Percentiles rank a stretch among this genome's conserved stretches.
Conservation (phyloP, 2,329 filamentous ascomycete genomes). For the Penicillium occitanis region DNA sequence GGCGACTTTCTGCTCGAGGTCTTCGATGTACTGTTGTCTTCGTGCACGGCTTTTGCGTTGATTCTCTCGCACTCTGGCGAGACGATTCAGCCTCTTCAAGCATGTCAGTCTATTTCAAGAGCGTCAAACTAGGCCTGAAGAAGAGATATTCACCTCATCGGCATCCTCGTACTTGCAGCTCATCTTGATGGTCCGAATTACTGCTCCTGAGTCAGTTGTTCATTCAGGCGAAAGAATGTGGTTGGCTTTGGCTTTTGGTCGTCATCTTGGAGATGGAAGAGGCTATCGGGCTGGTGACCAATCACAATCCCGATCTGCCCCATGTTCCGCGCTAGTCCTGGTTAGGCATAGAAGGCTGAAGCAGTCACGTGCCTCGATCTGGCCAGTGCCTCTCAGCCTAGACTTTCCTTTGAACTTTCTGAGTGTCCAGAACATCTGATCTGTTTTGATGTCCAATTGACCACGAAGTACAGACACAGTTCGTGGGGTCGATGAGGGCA, state of each 20-base stretch:
- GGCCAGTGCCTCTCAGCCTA: background rate
- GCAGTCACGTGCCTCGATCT: background rate
- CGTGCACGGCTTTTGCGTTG: slow-evolving; percentile 40
- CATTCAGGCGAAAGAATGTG: background rate
- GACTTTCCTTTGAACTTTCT: background rate
- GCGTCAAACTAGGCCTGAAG: background rate
- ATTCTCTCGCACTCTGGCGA: slow-evolving; percentile 45
- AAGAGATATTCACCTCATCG: slow-evolving; percentile 4
- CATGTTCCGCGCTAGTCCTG: background rate
- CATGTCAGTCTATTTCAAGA: slow-evolving; percentile 4
- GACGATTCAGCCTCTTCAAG: slow-evolving; percentile 31
- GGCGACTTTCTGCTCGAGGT: slow-evolving; percentile 36
- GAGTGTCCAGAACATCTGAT: background rate
- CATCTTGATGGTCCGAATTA: background rate
- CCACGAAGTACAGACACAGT: background rate
- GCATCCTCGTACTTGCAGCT: background rate
- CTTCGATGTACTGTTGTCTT: slow-evolving; percentile 38
- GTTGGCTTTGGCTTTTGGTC: background rate
- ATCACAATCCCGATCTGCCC: background rate
- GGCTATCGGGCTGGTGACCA: background rate
- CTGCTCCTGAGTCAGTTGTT: background rate
- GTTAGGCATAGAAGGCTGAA: background rate
- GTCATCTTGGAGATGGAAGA: background rate
- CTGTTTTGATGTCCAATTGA: background rate
- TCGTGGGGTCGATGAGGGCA: background rate